These are phyloP conservation scores for Pyronema domesticum DNA, from an alignment of 495 filamentous ascomycete species.

Conservation along the genomic window DNA sequence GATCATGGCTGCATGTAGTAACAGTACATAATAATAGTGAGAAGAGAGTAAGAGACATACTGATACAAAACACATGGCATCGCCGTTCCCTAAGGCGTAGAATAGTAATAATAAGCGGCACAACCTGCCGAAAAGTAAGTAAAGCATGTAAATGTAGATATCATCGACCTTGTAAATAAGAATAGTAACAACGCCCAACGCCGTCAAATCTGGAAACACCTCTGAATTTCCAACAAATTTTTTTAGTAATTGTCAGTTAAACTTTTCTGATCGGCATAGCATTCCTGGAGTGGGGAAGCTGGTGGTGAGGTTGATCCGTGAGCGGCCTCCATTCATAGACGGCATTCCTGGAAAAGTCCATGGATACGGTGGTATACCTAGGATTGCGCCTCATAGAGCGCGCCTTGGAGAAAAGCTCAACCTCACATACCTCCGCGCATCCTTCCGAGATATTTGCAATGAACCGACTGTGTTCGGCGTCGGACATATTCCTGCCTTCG, in stretches of 20 bases:
- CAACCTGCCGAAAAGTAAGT: not conserved
- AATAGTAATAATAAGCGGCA: not conserved
- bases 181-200: not conserved
- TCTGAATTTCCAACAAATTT: not conserved
- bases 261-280: not conserved
- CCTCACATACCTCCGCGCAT: not conserved
- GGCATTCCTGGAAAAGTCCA: not conserved
- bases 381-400: not conserved
- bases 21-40: no score
- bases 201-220: not conserved
- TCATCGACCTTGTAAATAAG: not conserved
- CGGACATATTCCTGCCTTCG: not conserved
- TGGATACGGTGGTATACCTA: not conserved
- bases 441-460: not conserved
- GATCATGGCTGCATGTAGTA: no score
- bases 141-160: not conserved
- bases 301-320: not conserved
- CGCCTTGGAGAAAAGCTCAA: not conserved
- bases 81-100: no score
- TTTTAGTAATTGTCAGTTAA: not conserved
- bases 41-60: no score
- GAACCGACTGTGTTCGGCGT: not conserved
- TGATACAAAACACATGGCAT: no score
- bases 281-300: constrained; percentile 2
- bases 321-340: not conserved